Evolutionary conservation across 139 green algal species (phyloP).

Genomic region (Klebsormidium nitens): DNA sequence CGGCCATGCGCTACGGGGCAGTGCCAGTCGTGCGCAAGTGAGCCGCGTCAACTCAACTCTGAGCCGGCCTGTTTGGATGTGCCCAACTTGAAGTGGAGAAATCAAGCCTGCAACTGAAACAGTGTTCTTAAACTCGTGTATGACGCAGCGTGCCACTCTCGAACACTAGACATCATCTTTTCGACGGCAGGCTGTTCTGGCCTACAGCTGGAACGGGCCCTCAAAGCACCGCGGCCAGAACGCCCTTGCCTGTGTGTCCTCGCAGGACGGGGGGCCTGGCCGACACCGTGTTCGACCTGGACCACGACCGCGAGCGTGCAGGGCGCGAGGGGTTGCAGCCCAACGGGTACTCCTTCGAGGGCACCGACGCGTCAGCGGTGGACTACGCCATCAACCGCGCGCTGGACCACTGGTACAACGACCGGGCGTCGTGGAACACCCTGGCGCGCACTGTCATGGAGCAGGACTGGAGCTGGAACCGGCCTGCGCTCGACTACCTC

Average conservation of each 20-base stretch:
- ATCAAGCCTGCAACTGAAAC: too few species aligned
- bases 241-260: too few species aligned
- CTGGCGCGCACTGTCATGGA: slow-evolving; percentile 42
- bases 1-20: slow-evolving; percentile 55
- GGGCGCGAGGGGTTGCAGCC: slow-evolving; percentile 46
- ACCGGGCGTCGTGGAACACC: slow-evolving; percentile 53
- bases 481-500: slow-evolving; percentile 89
- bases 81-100: too few species aligned
- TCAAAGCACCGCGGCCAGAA: too few species aligned
- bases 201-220: too few species aligned
- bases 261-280: too few species aligned
- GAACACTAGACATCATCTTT: too few species aligned
- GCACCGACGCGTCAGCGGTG: slow-evolving; percentile 72
- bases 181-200: too few species aligned
- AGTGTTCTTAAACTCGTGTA: too few species aligned
- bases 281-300: slow-evolving; percentile 58
- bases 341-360: slow-evolving; percentile 91
- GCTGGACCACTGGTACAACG: slow-evolving; percentile 69
- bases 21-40: slow-evolving; percentile 46
- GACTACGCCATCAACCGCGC: slow-evolving; percentile 92
- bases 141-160: too few species aligned
- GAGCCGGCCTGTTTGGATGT: neutral
- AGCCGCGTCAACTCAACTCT: neutral
- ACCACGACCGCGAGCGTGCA: slow-evolving; percentile 47
- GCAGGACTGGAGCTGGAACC: slow-evolving; percentile 92